Percentiles rank a stretch among this genome's conserved stretches.
phyloP scores from a whole-genome alignment of 1,284 basidiomycete genomes.

The Cutaneotrichosporon dermatis region DNA sequence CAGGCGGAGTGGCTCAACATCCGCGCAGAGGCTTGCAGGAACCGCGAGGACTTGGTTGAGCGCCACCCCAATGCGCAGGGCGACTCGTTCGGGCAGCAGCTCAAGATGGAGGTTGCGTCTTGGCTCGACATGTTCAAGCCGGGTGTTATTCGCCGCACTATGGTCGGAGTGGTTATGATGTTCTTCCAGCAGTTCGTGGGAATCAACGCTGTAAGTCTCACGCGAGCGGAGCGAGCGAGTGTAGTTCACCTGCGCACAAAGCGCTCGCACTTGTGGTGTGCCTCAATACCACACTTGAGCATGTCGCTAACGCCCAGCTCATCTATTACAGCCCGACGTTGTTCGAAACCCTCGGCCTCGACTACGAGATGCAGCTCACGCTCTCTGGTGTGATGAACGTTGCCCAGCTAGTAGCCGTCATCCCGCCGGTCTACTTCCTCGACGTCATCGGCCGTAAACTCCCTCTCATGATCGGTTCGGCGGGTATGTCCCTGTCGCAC shows the following conservation, averaged over 20 bases:
- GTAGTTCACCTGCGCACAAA: too few relatives aligned
- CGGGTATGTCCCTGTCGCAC: constrained; percentile 19
- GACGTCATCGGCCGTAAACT: constrained; percentile 43
- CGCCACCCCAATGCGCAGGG: constrained; percentile 19
- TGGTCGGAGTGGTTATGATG: constrained; percentile 28
- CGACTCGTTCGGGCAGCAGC: constrained; percentile 12
- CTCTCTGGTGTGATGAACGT: constrained; percentile 45
- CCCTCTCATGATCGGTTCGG: constrained; percentile 29
- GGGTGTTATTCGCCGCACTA: constrained; percentile 18
- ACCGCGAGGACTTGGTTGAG: constrained; percentile 17
- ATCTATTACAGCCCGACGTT: constrained; percentile 37
- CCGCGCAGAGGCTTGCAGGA: constrained; percentile 33
- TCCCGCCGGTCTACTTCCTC: constrained; percentile 38
- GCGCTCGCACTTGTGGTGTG: too few relatives aligned
- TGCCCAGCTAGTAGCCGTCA: constrained; percentile 37
- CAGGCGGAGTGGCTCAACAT: constrained; percentile 43
- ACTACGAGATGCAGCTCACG: constrained; percentile 28
- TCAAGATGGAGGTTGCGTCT: constrained; percentile 20
- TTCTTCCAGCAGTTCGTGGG: constrained; percentile 36
- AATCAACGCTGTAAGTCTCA: constrained; percentile 24
- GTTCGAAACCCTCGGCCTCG: constrained; percentile 39
- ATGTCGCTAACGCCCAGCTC: constrained; percentile 6
- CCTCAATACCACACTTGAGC: too few relatives aligned
- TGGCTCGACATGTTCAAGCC: constrained; percentile 30
- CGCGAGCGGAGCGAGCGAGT: too few relatives aligned